These are phyloP conservation scores for Gonapodya sp. DNA, from an alignment of 192 early-diverging fungal species.

Conservation along the genomic window DNA sequence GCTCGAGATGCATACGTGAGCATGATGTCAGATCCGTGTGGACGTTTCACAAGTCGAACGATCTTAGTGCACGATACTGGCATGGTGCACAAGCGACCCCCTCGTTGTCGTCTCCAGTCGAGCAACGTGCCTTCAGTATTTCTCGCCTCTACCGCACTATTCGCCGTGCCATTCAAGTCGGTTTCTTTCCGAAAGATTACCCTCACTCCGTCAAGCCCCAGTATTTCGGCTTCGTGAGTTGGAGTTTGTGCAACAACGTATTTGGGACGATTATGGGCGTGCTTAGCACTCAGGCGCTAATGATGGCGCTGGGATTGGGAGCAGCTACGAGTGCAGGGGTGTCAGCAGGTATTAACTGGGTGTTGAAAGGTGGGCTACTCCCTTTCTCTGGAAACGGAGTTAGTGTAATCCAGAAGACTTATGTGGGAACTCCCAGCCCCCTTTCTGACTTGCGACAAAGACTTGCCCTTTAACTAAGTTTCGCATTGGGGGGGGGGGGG, in stretches of 20 bases:
- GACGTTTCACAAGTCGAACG: no score
- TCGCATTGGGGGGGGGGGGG: no score
- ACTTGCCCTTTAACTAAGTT: no score
- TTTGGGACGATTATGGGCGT: constrained; percentile 68
- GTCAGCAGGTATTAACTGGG: constrained; percentile 82
- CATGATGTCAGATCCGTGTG: no score
- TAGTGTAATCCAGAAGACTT: background rate
- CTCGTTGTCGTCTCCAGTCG: no score
- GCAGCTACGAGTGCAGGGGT: constrained; percentile 43
- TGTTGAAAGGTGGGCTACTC: constrained; percentile 47
- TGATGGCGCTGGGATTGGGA: constrained; percentile 74
- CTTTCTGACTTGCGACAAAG: background rate
- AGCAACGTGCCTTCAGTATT: no score
- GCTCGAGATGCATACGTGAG: no score
- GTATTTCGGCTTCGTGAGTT: constrained; percentile 64
- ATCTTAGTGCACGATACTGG: no score
- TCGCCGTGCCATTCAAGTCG: constrained; percentile 14
- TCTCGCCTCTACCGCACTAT: background rate
- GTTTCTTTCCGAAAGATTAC: constrained; percentile 70
- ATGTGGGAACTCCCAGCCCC: no score
- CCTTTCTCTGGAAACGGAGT: background rate
- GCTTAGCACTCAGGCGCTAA: constrained; percentile 74
- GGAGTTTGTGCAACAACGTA: constrained; percentile 70
- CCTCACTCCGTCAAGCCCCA: constrained; percentile 61
- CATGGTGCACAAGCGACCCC: no score